Evolutionary conservation across 2,329 filamentous ascomycete species (phyloP), one percentile per base, ranked within the genome.

Genomic region (Diaporthe caulivora): DNA sequence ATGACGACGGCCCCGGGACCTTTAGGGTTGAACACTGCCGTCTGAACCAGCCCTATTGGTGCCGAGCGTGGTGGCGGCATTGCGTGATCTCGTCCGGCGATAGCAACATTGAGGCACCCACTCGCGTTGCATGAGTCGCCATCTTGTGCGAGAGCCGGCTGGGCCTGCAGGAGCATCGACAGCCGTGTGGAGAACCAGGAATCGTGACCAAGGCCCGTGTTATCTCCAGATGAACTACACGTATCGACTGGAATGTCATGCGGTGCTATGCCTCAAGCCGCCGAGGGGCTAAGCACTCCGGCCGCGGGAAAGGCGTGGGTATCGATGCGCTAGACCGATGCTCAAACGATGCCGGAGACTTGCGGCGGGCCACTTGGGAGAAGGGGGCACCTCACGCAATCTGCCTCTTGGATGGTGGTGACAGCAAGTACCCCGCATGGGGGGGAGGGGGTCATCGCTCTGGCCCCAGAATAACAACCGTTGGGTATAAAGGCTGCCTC

Each of bases 351-450:
- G 64, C 62, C 68, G 68, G 68, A 62, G 58, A 49, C 44, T 21
- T 34, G n/a, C 51, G 53, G 18, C 51, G 34, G 64, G 67, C 73
- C 73, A 73, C 42, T 73, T 60, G 71, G 60, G 26, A 71, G 53
- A 62, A 18, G 42, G 71, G 40, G 71, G 24, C 49, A 75, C 51
- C 65, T 72, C 73, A 70, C 73, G 73, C 73, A 71, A 75, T 75
- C 65, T 62, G 53, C 47, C 67, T 68, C 71, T 29, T 49, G 34
- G 67, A 75, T 75, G 73, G 71, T 75, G 71, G 72, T 68, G 68
- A 74, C 60, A 34, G 60, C 31, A 31, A 1, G 44, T 67, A 73
- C 73, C 71, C 73, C 73, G 73, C 73, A 75, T 73, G 49, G 49
- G 47, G n/a, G n/a, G n/a, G n/a, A n/a, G n/a, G n/a, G 34, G 5